phyloP scores from a whole-genome alignment of 768 basidiomycete genomes.

The Psilocybe sp. region DNA sequence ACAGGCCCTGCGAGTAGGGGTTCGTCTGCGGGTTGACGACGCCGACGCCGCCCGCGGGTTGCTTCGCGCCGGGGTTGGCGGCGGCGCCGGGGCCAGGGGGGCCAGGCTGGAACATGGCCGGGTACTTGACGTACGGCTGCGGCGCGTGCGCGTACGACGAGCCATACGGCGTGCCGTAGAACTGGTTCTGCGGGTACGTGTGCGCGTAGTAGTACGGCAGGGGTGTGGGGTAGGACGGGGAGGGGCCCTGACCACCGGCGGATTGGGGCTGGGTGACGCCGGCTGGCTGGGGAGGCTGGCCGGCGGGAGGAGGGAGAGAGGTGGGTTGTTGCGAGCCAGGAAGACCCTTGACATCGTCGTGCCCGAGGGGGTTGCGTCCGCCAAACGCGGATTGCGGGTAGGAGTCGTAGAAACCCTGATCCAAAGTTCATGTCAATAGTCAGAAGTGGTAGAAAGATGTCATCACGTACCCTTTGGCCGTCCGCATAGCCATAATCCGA shows the following conservation, averaged over 20 bases:
- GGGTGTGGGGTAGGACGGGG: conserved; percentile 68
- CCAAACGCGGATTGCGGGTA: conserved; percentile 61
- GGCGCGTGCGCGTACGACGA: conserved; percentile 61
- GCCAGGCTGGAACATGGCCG: conserved; percentile 70
- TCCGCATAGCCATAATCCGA: conserved; percentile 72
- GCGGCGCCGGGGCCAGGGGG: conserved; percentile 67
- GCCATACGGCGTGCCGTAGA: conserved; percentile 70
- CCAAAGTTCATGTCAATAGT: conserved; percentile 16
- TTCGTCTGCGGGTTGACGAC: conserved; percentile 49
- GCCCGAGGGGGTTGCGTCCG: conserved; percentile 60
- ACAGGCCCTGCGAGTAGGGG: conserved; percentile 62
- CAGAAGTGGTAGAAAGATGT: conserved; percentile 18
- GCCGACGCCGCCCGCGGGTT: conserved; percentile 53
- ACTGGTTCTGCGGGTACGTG: conserved; percentile 75
- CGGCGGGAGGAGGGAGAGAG: conserved; percentile 46
- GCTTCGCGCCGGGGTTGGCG: conserved; percentile 65
- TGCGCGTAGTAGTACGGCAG: conserved; percentile 58
- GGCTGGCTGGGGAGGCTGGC: conserved; percentile 56
- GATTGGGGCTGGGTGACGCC: conserved; percentile 56
- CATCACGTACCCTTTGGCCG: conserved; percentile 51
- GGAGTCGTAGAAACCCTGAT: conserved; percentile 78
- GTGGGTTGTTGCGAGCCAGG: conserved; percentile 56
- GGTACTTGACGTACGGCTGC: conserved; percentile 76
- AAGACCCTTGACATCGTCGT: conserved; percentile 76
- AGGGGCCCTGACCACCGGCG: conserved; percentile 58